Evolutionary conservation across 192 early-diverging fungal genomes (phyloP).

Genomic region (Mortierella claussenii): DNA sequence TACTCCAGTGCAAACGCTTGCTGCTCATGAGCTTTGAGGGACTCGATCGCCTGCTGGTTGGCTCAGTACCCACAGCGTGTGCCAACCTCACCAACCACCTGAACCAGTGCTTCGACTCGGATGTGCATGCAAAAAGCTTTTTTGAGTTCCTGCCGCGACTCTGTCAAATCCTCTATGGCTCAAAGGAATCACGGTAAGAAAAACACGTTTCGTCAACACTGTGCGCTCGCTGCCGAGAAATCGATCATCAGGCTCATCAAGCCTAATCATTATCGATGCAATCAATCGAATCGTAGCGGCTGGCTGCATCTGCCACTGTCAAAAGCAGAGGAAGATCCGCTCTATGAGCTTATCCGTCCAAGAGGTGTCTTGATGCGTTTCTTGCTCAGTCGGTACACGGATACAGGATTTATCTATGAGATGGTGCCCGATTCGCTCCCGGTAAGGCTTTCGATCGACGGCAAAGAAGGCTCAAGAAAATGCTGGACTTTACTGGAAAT

Average conservation of each 20-base stretch:
- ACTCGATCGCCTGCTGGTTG: slow-evolving; percentile 46
- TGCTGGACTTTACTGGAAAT: too few relatives aligned
- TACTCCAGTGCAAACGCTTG: too few relatives aligned
- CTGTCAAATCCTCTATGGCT: slow-evolving; percentile 48
- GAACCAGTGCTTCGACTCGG: slow-evolving; percentile 39
- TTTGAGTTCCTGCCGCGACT: slow-evolving; percentile 46
- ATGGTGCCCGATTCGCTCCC: slow-evolving; percentile 42
- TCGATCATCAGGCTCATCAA: too few relatives aligned
- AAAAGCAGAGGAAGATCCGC: slow-evolving; percentile 42
- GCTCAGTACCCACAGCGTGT: slow-evolving; percentile 46
- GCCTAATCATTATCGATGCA: too few relatives aligned
- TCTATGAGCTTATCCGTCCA: slow-evolving; percentile 42
- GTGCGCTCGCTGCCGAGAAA: too few relatives aligned
- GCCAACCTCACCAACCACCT: slow-evolving; percentile 44
- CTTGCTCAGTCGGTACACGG: slow-evolving; percentile 36
- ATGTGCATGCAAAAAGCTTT: slow-evolving; percentile 49
- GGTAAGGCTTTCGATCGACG: slow-evolving; percentile 8
- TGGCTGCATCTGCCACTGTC: slow-evolving; percentile 50
- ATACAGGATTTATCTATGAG: slow-evolving; percentile 44
- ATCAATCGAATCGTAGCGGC: slow-evolving; percentile 25
- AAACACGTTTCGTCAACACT: too few relatives aligned
- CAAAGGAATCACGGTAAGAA: slow-evolving; percentile 45
- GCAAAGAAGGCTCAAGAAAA: not conserved
- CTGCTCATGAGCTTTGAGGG: slow-evolving; percentile 51
- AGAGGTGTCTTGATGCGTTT: slow-evolving; percentile 38